Evolutionary conservation across 257 asterid species (phyloP).

Genomic region (Mitragyna speciosa): DNA sequence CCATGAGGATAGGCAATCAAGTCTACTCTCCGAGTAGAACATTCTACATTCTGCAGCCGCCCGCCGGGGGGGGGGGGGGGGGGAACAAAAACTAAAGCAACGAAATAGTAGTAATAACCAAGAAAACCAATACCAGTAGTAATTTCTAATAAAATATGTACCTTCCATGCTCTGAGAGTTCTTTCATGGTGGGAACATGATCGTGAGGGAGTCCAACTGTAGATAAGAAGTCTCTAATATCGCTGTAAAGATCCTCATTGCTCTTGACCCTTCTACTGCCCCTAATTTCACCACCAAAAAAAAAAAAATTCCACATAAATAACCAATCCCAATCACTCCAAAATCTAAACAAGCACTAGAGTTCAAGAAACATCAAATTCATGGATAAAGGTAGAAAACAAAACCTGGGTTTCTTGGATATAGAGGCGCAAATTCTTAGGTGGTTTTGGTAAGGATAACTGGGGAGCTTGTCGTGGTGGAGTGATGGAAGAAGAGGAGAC

Average conservation of each 20-base stretch:
- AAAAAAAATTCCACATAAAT: too few species aligned
- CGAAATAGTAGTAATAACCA: not conserved
- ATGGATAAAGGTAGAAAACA: not conserved
- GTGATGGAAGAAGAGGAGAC: constrained; percentile 27
- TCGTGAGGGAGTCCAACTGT: constrained; percentile 66
- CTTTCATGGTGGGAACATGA: constrained; percentile 77
- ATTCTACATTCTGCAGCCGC: not conserved
- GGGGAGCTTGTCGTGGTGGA: constrained; percentile 17
- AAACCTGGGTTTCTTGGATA: constrained; percentile 58
- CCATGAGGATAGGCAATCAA: not conserved
- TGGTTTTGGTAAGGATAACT: constrained; percentile 11
- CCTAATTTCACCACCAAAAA: constrained; percentile 34
- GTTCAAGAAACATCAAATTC: not conserved
- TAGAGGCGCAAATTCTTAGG: constrained; percentile 33
- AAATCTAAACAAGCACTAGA: not conserved
- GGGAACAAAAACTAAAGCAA: not conserved
- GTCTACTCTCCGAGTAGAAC: not conserved
- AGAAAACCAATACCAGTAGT: not conserved
- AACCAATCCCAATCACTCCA: not conserved
- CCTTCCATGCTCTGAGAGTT: constrained; percentile 81
- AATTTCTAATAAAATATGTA: constrained; percentile 25
- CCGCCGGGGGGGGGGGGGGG: too few species aligned
- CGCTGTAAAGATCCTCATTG: constrained; percentile 64
- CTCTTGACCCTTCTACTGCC: constrained; percentile 54
- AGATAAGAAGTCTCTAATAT: constrained; percentile 62